These are phyloP conservation scores for Spongiforma sp. DNA, from an alignment of 1,284 basidiomycete genomes.

Conservation along the genomic window DNA sequence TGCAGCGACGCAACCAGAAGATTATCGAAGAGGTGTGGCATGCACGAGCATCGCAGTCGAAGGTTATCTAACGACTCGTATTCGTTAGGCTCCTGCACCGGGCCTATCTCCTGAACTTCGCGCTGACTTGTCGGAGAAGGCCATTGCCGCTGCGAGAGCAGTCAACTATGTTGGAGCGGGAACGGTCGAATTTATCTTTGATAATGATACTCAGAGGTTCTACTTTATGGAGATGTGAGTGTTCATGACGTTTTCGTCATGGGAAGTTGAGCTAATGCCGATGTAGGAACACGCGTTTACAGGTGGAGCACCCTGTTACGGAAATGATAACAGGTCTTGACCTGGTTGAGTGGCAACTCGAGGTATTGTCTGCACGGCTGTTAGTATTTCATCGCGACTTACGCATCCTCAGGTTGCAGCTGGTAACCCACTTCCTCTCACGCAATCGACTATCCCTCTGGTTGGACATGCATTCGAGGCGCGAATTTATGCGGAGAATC, in stretches of 20 bases:
- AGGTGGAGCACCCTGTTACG: conserved; percentile 99
- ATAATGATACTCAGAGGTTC: conserved; percentile 84
- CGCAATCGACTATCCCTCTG: conserved; percentile 80
- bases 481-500: conserved; percentile 96
- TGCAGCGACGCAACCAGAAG: conserved; percentile 98
- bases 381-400: conserved; percentile 1
- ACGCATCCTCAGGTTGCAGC: conserved; percentile 68
- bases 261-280: conserved; percentile 6
- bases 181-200: conserved; percentile 96
- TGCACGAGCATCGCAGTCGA: neutral
- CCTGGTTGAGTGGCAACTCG: conserved; percentile 95
- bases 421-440: conserved; percentile 83
- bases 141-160: conserved; percentile 93
- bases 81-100: conserved; percentile 85
- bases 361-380: conserved; percentile 49
- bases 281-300: conserved; percentile 95
- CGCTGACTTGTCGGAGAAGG: conserved; percentile 86
- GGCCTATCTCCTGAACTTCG: conserved; percentile 93
- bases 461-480: conserved; percentile 95
- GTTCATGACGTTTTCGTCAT: neutral
- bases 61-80: neutral
- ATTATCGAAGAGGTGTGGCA: conserved; percentile 91
- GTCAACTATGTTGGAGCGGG: conserved; percentile 97
- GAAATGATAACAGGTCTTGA: conserved; percentile 99
- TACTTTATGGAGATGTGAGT: conserved; percentile 94